Base-by-base conservation (phyloP, 768 basidiomycete genomes). In the Pluteus cervinus region DNA sequence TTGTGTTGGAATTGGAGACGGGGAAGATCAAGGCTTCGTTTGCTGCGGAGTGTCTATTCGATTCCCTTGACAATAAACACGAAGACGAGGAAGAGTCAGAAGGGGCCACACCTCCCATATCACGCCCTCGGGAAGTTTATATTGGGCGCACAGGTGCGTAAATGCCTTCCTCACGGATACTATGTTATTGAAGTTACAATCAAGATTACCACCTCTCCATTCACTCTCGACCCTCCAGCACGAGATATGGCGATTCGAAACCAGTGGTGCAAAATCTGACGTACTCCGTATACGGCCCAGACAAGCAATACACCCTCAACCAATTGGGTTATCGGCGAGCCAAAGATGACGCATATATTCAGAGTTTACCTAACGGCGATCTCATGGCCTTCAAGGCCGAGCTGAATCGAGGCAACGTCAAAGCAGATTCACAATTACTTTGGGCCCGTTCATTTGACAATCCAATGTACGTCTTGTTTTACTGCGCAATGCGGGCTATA, bases 211-310 rank as follows among this genome's bases (percentile, higher is more conserved):
- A 87, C 43, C 78, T 99, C 39, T 76, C 86, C 26, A 92, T 97
- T 36, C 79, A 81, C 57, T 73, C 80, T 10, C 74, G 75, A 15
- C 67, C 73, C 0, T 50, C 60, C 15, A 49, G 48, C 0, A 51
- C 60, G 7, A 47, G 39, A 20, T 41, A 55, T 15, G 51, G 53
- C 16, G 41, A 44, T 20, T 53, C 55, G 4, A 44, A 49, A 12
- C 53, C 71, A 5, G 75, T 71, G 15, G 65, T 77, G 9, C 94
- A 97, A 50, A 86, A 86, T 37, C 73, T 98, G 11, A 79, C 81
- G 0, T 96, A 92, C 59, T 94, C 93, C 0, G 77, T 82, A 0
- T 97, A 97, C 57, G 89, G 91, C 0, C 91, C 94, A 4, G 93
- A 93, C 56, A 90, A 85, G 52, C 80, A 84, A 57, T 88, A 93